Evolutionary conservation across 352 stramenopile species (phyloP).

Genomic region (Pythium folliculosum): DNA sequence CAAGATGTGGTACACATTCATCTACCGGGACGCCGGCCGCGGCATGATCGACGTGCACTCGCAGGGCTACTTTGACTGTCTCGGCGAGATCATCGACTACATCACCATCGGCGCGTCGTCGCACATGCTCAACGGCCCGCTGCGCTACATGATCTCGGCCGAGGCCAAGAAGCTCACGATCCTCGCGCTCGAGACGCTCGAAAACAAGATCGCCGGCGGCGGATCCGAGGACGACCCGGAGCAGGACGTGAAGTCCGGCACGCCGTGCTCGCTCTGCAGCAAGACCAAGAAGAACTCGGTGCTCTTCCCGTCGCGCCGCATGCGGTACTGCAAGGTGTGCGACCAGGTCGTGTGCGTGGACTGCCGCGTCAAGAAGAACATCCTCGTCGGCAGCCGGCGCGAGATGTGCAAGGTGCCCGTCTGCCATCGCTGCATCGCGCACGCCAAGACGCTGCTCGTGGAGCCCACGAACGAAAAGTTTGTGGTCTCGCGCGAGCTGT

Average conservation of each 20-base stretch:
- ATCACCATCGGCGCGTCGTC: constrained; percentile 19
- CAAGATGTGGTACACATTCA: constrained; percentile 39
- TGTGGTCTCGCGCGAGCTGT: constrained; percentile 18
- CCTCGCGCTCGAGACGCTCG: constrained; percentile 29
- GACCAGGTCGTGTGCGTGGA: constrained; percentile 40
- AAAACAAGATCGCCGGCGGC: constrained; percentile 21
- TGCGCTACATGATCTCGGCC: constrained; percentile 43
- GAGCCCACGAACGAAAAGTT: constrained; percentile 27
- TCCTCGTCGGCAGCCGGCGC: constrained; percentile 37
- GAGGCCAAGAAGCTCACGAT: constrained; percentile 61
- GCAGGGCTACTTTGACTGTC: constrained; percentile 46
- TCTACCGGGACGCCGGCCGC: constrained; percentile 42
- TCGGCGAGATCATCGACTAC: constrained; percentile 32
- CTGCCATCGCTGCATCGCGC: constrained; percentile 44
- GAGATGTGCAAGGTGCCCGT: constrained; percentile 30
- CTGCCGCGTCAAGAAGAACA: constrained; percentile 49
- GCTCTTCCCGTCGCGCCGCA: constrained; percentile 21
- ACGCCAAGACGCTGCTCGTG: constrained; percentile 33
- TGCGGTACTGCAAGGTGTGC: constrained; percentile 44
- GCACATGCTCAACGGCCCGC: constrained; percentile 39
- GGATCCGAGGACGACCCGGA: constrained; percentile 8
- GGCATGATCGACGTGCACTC: constrained; percentile 50
- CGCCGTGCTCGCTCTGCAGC: constrained; percentile 27
- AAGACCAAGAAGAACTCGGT: constrained; percentile 14
- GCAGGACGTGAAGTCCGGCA: not conserved